Conservation (phyloP, 768 basidiomycete species). For the Tricholoma bakamatsutake region DNA sequence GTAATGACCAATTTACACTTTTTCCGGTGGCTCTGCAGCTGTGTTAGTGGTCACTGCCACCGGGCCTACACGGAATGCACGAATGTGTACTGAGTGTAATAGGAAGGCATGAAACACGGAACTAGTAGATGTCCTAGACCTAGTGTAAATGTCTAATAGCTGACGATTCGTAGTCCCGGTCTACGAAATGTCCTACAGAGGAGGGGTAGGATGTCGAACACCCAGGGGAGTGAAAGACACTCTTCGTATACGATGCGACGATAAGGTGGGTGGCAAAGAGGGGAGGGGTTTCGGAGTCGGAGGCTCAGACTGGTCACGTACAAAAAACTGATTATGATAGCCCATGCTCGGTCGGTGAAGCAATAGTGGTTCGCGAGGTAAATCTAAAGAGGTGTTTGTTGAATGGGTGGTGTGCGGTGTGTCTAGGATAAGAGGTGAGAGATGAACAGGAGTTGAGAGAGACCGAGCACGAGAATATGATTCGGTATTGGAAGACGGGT, state of each 20-base stretch:
- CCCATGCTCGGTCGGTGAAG: constrained; percentile 12
- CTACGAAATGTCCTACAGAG: neutral
- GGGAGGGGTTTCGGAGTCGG: neutral
- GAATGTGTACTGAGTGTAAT: neutral
- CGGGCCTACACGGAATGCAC: too few species aligned
- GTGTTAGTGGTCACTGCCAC: too few species aligned
- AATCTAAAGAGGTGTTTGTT: constrained; percentile 1
- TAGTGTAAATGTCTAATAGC: neutral
- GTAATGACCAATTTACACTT: too few species aligned
- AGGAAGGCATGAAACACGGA: neutral
- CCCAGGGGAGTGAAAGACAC: neutral
- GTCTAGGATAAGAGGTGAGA: constrained; percentile 8
- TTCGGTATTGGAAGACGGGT: neutral
- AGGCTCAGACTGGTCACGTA: neutral
- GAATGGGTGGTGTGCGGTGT: neutral
- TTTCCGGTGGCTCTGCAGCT: too few species aligned
- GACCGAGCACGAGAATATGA: neutral
- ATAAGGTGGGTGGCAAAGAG: neutral
- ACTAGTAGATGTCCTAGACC: neutral
- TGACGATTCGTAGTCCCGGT: neutral
- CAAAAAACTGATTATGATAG: constrained; percentile 18
- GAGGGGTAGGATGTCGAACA: neutral
- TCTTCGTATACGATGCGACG: neutral
- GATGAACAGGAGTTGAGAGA: constrained; percentile 4
- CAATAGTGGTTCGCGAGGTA: neutral